Evolutionary conservation across 1,284 basidiomycete species (phyloP), one percentile per base, ranked within the genome.

Genomic region (Cryptococcus sp.): DNA sequence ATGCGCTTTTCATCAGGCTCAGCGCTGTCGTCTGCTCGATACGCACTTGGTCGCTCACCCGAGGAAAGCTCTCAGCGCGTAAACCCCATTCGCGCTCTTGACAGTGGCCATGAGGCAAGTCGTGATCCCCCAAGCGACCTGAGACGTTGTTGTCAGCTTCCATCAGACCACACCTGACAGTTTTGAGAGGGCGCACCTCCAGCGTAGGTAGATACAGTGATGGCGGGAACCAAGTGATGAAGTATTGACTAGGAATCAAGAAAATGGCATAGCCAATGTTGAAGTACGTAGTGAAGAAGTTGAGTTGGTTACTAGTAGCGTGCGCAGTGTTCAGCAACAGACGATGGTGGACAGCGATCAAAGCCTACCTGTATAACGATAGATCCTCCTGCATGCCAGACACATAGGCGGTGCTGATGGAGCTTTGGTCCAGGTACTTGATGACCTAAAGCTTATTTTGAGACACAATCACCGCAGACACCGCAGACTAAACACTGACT

Each of bases 311-410:
- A 46, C 87, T 87, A 19, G 44, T 52, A 34, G 26, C 23, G 46
- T 19, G 17, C 8, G 7, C 8, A 4, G 25, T 10, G n/a, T 17
- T n/a, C 25, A n/a, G 25, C 48, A 29, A 29, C 25, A 11, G 25
- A 7, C 25, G 29, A 4, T 50, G 17, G 29, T 19, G 43, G 80
- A 72, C 84, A 89, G 55, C 66, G 67, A 50, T 70, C 69, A 17
- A 71, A 61, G n/a, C 61, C 73, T 52, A 55, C 25, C 57, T 50
- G 26, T 59, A 65, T 63, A 70, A 57, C 45, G 37, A 37, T 2
- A 68, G 61, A 39, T 88, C 87, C 74, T 89, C 86, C 64, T 83
- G 85, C 87, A 90, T 89, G 5, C 88, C 89, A 3, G 52, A 54
- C 15, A 54, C 50, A 25, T 47, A 59, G 17, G 66, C 66, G 47